Base-by-base conservation (phyloP, 2,329 filamentous ascomycete species). In the Waltergamsia citrina region DNA sequence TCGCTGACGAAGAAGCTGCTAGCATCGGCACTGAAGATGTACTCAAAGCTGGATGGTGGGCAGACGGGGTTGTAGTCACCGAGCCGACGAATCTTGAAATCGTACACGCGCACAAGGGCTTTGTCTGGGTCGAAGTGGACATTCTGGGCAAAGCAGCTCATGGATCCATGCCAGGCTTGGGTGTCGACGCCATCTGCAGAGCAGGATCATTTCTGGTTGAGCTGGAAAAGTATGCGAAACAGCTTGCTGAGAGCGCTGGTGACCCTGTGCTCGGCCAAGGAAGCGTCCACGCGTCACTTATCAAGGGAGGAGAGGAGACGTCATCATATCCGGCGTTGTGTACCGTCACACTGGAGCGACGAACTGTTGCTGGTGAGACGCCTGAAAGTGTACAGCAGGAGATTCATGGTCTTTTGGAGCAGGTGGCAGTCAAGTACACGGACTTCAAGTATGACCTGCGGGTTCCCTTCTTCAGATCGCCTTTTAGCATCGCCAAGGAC, bases 11-110 rank as follows among this genome's bases (percentile, higher is more conserved):
- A 35, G 71, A 74, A 40, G 58, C 57, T 27, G 46, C 52, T 5
- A 70, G 65, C 19, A 63, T 65, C 9, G 70, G 70, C 2, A 74
- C 69, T 0, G 59, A 64, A 37, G 56, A 72, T 26, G 41, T 74
- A 0, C 45, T 74, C 1, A 52, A 51, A 9, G 65, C 67, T 3
- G 70, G 69, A 2, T 74, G 69, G 69, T 53, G 53, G 20, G 66
- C 70, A 2, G 67, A 74, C 35, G 69, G 51, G 0, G 70, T 69
- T 6, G 49, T 74, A 2, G 57, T 74, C 3, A 56, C 50, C 1
- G 69, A 72, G 36, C 64, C 69, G 0, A 71, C 65, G 0, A 47
- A 53, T 29, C 46, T 62, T 4, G 51, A 54, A 1, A 57, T 71
- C 6, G 43, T 55, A 7, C 54, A 60, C 16, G 59, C 60, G 0